These are phyloP conservation scores for Mayamaea pseudoterrestris DNA, from an alignment of 108 stramenopile genomes.

Conservation along the genomic window DNA sequence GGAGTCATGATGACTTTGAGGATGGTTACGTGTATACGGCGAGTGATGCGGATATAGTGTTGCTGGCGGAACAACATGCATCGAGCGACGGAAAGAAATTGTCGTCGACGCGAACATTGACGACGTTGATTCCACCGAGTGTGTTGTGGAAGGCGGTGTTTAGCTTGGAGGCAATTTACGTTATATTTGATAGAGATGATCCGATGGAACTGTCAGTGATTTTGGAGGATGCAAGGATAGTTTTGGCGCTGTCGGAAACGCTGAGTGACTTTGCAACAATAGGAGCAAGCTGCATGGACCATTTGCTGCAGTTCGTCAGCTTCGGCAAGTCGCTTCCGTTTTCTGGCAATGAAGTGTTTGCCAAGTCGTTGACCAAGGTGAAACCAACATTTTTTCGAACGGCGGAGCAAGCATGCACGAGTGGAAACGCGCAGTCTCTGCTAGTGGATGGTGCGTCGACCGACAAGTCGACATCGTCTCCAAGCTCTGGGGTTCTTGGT, in stretches of 20 bases:
- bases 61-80: too few relatives aligned
- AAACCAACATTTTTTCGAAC: constrained; percentile 1
- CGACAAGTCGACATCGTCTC: too few relatives aligned
- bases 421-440: too few relatives aligned
- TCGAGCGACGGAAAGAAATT: too few relatives aligned
- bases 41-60: constrained; percentile 12
- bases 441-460: too few relatives aligned
- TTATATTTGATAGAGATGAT: constrained; percentile 13
- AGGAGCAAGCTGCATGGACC: constrained; percentile 56
- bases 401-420: constrained; percentile 38
- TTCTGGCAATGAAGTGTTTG: too few relatives aligned
- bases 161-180: constrained; percentile 42
- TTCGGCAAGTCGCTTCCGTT: too few relatives aligned
- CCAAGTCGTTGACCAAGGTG: background rate
- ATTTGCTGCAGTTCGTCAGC: constrained; percentile 50
- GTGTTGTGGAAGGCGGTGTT: constrained; percentile 67
- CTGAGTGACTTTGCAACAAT: constrained; percentile 71
- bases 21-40: constrained; percentile 45
- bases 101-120: constrained; percentile 1
- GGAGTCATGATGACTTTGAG: constrained; percentile 72
- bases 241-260: constrained; percentile 40
- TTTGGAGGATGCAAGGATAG: constrained; percentile 8
- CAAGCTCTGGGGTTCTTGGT: constrained; percentile 17
- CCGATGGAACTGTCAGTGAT: background rate
- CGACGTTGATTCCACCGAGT: too few relatives aligned